A percentile compares a stretch with the other conserved stretches of the same genome.
phyloP scores from a whole-genome alignment of 768 basidiomycete species.

The Tulasnella calospora region DNA sequence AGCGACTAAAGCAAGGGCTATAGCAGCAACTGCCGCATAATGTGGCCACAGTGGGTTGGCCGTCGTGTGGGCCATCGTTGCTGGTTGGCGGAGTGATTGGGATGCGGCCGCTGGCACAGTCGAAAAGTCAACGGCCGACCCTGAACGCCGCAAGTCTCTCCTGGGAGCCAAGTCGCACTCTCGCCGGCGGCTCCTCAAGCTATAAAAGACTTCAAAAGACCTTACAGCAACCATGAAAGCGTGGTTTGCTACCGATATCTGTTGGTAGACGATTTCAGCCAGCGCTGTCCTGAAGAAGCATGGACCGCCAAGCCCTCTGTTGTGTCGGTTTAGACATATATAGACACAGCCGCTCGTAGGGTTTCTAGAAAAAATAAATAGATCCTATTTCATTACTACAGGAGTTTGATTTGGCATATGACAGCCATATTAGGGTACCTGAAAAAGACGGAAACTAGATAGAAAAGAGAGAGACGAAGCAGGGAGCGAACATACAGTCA shows the following conservation, averaged over 20 bases:
- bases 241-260: too few relatives aligned
- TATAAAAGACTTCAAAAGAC: too few relatives aligned
- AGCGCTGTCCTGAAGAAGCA: too few relatives aligned
- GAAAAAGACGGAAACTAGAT: background rate
- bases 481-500: background rate
- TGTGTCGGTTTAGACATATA: background rate
- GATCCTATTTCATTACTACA: background rate
- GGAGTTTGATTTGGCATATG: background rate
- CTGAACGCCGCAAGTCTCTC: background rate
- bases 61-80: background rate
- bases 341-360: background rate
- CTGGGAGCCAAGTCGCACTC: too few relatives aligned
- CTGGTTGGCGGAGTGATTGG: background rate
- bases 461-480: constrained; percentile 3
- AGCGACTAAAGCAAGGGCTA: constrained; percentile 42
- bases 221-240: too few relatives aligned
- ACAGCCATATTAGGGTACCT: background rate
- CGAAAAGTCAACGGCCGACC: background rate
- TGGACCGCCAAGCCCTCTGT: too few relatives aligned
- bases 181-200: too few relatives aligned
- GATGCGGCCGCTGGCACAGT: background rate
- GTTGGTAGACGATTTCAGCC: too few relatives aligned
- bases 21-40: constrained; percentile 41
- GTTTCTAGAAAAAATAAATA: background rate
- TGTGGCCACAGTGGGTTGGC: constrained; percentile 50